Base-by-base conservation (phyloP, 2,329 filamentous ascomycete genomes). In the Alternaria burnsii region DNA sequence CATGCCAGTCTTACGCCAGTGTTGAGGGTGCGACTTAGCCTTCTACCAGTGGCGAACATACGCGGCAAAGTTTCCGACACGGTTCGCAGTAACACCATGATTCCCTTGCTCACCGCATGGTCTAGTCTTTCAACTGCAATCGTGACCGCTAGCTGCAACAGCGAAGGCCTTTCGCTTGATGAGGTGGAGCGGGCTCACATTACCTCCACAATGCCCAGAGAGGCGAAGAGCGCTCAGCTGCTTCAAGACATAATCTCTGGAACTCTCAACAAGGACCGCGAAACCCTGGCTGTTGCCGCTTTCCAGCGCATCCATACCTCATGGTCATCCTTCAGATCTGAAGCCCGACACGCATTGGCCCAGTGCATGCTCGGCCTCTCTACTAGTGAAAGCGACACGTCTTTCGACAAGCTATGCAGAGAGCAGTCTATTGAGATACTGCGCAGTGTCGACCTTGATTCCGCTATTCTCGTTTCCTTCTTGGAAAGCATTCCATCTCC, bases 81-180 rank as follows among this genome's bases (percentile, higher is more conserved):
- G 26, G 88, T 89, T 11, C 89, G 93, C 58, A 91, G 88, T 2
- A 88, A 91, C 66, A 83, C 91, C 22, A 81, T 98, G n/a, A 80
- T 94, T n/a, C 92, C 93, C 1, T 79, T 90, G 4, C 82, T 97
- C 32, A 84, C 87, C 58, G 83, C 85, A 72, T 97, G 93, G 92
- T 83, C 88, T 26, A 77, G 80, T 9, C 75, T 91, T 22, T 78
- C 80, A 11, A 80, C 83, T 10, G 77, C 81, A 2, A 82, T 89
- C 26, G 85, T 86, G 1, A 71, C 80, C 8, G 77, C 81, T 7
- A 79, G 83, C 12, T 89, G 85, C 54, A 68, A 76, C 28, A 74
- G 75, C 22, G 84, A 88, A 70, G 78, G 81, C 34, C 62, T 89
- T 14, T 77, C 83, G 20, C 63, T 80, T 3, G 61, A 75, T 9